Evolutionary conservation across 164 flowering plant species (phyloP).

Genomic region (Vitis riparia): DNA sequence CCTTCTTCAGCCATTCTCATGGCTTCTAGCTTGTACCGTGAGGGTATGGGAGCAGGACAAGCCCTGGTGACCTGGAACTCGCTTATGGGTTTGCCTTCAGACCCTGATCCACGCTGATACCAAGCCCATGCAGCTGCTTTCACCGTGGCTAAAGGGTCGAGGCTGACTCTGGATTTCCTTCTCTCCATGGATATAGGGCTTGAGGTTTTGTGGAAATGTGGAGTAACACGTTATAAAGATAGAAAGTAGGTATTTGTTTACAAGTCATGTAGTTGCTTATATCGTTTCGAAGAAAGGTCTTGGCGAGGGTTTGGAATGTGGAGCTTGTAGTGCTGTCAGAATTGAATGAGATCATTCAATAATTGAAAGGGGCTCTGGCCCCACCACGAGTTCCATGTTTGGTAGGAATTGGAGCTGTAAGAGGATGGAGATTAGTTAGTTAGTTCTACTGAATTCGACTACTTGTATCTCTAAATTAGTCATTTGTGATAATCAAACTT

Average conservation of each 20-base stretch:
- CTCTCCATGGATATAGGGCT: constrained; percentile 18
- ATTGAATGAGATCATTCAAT: constrained; percentile 7
- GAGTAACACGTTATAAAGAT: constrained; percentile 12
- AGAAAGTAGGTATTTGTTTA: background rate
- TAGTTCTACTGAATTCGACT: too few species aligned
- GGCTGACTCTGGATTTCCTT: constrained; percentile 6
- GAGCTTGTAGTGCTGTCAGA: background rate
- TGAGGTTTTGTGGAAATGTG: constrained; percentile 7
- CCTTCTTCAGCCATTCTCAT: constrained; percentile 3
- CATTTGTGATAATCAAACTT: too few species aligned
- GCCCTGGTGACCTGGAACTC: constrained; percentile 33
- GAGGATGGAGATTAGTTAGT: background rate
- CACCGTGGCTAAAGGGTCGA: constrained; percentile 33
- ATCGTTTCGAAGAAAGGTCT: background rate
- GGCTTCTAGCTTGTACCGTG: constrained; percentile 58
- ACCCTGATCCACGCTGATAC: constrained; percentile 58
- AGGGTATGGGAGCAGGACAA: constrained; percentile 22
- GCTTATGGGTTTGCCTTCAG: constrained; percentile 23
- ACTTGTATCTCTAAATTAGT: too few species aligned
- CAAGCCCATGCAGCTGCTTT: constrained; percentile 86
- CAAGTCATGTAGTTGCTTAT: background rate
- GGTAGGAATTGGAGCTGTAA: constrained; percentile 3
- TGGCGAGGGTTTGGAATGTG: background rate
- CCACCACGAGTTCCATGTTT: background rate
- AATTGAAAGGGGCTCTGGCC: background rate